Percentiles rank a stretch among this genome's conserved stretches.
phyloP scores from a whole-genome alignment of 208 protist species.

The Leishmania lainsoni region DNA sequence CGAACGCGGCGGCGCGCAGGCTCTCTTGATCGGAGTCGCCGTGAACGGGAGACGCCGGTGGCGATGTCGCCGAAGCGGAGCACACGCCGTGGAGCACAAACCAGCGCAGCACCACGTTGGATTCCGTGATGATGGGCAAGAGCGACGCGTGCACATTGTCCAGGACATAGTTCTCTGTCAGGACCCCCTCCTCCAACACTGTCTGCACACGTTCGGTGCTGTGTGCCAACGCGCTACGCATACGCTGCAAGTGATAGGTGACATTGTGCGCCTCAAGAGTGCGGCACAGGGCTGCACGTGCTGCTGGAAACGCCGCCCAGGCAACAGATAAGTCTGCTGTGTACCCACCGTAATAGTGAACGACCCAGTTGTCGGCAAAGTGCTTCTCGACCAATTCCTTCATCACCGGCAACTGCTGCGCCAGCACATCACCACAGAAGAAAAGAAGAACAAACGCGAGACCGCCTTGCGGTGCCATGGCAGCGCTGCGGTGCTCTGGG shows the following conservation, averaged over 20 bases:
- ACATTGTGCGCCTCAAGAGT: conserved; percentile 87
- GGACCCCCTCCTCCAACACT: conserved; percentile 86
- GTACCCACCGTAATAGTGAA: conserved; percentile 97
- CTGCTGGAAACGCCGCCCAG: conserved; percentile 95
- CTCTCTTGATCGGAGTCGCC: conserved; percentile 21
- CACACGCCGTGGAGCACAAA: conserved; percentile 90
- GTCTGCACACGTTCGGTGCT: conserved; percentile 44
- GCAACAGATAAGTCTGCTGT: conserved; percentile 91
- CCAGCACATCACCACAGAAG: conserved; percentile 95
- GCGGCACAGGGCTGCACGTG: conserved; percentile 89
- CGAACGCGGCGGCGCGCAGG: conserved; percentile 2
- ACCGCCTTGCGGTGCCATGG: conserved; percentile 92
- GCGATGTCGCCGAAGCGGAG: background rate
- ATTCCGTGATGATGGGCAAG: conserved; percentile 88
- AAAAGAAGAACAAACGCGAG: conserved; percentile 98
- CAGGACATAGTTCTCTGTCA: conserved; percentile 95
- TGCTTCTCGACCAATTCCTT: conserved; percentile 98
- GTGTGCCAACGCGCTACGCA: conserved; percentile 47
- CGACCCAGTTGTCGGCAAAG: conserved; percentile 99
- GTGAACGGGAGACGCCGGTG: background rate
- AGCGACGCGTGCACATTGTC: conserved; percentile 88
- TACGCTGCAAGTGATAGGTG: conserved; percentile 53
- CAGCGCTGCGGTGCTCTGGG: conserved; percentile 94
- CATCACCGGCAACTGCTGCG: conserved; percentile 93
- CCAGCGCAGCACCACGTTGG: conserved; percentile 96